Evolutionary conservation across 768 basidiomycete species (phyloP), one percentile per base, ranked within the genome.

Genomic region (Paxillus ammoniavirescens): DNA sequence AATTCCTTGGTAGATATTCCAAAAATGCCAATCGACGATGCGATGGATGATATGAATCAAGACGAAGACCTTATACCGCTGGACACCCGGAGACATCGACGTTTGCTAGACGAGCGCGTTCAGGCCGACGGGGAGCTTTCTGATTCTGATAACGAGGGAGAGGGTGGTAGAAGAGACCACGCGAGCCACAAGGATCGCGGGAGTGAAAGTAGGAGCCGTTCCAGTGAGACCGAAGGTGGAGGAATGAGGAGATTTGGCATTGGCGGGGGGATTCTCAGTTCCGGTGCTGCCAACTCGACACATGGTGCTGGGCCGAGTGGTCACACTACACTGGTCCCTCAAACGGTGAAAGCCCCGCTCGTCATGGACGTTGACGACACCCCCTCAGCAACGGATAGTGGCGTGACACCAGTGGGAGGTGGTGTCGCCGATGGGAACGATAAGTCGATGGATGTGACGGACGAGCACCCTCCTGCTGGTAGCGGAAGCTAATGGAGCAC

Each of bases 111-210:
- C 66, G 81, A 85, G 21, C 78, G 86, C 21, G 78, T 89, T 56
- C 93, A 94, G 67, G 82, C 81, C 5, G 93, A 96, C 38, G 89
- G 88, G 18, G 92, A 95, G 64, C 78, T 97, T 12, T 97, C 93
- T 7, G 97, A 99, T 69, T 98, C 97, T 2, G 97, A 99, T 59
- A 97, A 99, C 66, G 97, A 99, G 72, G 95, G 93, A 15, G 89
- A 89, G 61, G 94, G 91, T 42, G 91, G 86, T 1, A 80, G 94
- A 50, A 77, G 86, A 53, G 79, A 93, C 61, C 84, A 86, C 53
- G 73, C 80, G 8, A 74, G 74, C 36, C 82, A 88, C 67, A 76
- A 77, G 26, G 78, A 83, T 33, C 74, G 73, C 21, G 82, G 81
- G 46, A 68, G 65, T 37, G 67, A 64, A 45, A 80, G 77, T 51